Conservation (phyloP, 2,329 filamentous ascomycete genomes). For the Amesomyces nigricolor region DNA sequence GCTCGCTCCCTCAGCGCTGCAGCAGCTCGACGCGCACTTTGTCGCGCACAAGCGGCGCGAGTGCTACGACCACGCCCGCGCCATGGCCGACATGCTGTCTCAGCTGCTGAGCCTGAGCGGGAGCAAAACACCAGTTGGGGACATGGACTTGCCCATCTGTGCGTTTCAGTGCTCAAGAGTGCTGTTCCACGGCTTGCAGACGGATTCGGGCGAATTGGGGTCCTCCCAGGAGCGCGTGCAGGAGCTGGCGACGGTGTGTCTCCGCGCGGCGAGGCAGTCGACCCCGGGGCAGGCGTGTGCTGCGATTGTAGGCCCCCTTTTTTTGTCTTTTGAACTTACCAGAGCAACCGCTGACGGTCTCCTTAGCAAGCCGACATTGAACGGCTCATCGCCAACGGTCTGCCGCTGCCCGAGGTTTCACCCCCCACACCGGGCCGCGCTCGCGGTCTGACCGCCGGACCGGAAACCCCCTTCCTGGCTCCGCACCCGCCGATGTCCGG, state of each 20-base stretch:
- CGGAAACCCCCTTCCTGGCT: slow-evolving; percentile 6
- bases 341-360: no score
- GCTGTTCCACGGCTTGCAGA: slow-evolving; percentile 47
- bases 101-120: slow-evolving; percentile 47
- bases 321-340: no score
- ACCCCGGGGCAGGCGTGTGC: slow-evolving; percentile 46
- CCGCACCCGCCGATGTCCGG: background rate
- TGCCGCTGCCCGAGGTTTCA: slow-evolving; percentile 15
- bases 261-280: slow-evolving; percentile 47
- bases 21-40: slow-evolving; percentile 44
- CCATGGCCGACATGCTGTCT: slow-evolving; percentile 52
- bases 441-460: slow-evolving; percentile 4
- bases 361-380: slow-evolving; percentile 42
- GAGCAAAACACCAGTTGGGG: slow-evolving; percentile 43
- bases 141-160: slow-evolving; percentile 51
- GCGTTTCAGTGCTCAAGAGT: slow-evolving; percentile 51
- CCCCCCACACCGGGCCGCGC: slow-evolving; percentile 1
- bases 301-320: slow-evolving; percentile 37
- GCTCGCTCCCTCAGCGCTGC: slow-evolving; percentile 40
- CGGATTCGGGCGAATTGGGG: slow-evolving; percentile 38
- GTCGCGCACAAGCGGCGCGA: slow-evolving; percentile 44
- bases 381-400: slow-evolving; percentile 38
- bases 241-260: slow-evolving; percentile 46
- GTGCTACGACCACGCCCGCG: slow-evolving; percentile 49
- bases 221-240: slow-evolving; percentile 42